Evolutionary conservation across 176 grass and related monocot genomes (phyloP).

Genomic region (Tillandsia fasciculata): DNA sequence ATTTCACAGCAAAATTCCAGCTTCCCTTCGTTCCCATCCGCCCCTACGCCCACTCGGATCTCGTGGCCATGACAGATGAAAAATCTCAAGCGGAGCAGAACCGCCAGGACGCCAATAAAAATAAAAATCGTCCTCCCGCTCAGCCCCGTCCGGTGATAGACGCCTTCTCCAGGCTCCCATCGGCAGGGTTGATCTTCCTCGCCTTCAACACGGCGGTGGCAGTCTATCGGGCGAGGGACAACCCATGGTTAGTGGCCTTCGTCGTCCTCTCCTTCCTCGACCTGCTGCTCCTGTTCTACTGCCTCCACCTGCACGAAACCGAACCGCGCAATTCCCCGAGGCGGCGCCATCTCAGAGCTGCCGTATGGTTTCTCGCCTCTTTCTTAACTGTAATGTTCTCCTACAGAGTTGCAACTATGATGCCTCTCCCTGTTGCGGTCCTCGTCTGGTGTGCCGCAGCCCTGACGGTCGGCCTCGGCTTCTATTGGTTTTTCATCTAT

Average conservation of each 20-base stretch:
- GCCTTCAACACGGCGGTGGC: conserved; percentile 15
- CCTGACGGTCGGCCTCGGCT: conserved; percentile 21
- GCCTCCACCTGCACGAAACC: conserved; percentile 19
- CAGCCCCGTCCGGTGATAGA: too few species aligned
- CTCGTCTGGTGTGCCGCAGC: conserved; percentile 36
- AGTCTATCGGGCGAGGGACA: background rate
- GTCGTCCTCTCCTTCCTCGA: background rate
- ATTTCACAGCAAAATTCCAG: too few species aligned
- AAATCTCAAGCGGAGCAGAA: too few species aligned
- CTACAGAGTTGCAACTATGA: conserved; percentile 15
- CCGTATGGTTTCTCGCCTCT: conserved; percentile 19
- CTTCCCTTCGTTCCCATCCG: too few species aligned
- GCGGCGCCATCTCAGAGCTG: conserved; percentile 6
- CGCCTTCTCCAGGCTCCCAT: background rate
- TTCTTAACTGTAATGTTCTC: conserved; percentile 32
- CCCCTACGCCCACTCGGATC: too few species aligned
- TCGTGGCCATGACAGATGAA: too few species aligned
- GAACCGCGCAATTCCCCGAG: background rate
- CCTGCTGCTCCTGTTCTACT: conserved; percentile 16
- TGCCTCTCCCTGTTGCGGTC: conserved; percentile 29
- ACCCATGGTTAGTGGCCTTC: conserved; percentile 9
- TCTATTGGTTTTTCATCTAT: conserved; percentile 36
- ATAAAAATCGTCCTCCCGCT: too few species aligned
- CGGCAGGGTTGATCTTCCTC: conserved; percentile 8
- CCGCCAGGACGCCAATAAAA: too few species aligned